Conservation (phyloP, 108 stramenopile species). For the Mediolabrus comicus region DNA sequence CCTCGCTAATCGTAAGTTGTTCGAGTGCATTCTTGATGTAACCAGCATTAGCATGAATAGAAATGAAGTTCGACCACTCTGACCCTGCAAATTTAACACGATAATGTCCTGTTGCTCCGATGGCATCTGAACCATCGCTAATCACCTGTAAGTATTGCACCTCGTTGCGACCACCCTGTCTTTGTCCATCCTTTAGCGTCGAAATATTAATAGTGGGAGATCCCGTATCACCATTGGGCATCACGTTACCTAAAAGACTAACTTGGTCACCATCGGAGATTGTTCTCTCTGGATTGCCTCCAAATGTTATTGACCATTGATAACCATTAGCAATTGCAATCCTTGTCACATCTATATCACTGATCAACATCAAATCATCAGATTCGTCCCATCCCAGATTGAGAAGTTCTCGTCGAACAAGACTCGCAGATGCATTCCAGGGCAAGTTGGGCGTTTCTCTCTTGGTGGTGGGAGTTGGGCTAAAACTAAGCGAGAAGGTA, state of each 20-base stretch:
- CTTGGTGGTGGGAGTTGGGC: constrained; percentile 42
- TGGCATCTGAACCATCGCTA: constrained; percentile 26
- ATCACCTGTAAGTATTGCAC: constrained; percentile 54
- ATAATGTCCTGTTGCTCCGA: constrained; percentile 51
- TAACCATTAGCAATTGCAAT: constrained; percentile 52
- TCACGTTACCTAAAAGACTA: constrained; percentile 26
- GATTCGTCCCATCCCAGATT: constrained; percentile 60
- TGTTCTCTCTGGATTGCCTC: constrained; percentile 32
- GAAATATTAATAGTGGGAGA: constrained; percentile 40
- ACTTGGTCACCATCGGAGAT: constrained; percentile 59
- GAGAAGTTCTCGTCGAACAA: constrained; percentile 55
- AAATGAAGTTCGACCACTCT: constrained; percentile 49
- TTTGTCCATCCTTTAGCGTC: constrained; percentile 40
- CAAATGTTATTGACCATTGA: constrained; percentile 67
- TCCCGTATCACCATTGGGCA: constrained; percentile 35
- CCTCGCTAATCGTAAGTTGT: constrained; percentile 45
- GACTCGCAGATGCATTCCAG: constrained; percentile 51
- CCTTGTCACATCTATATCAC: constrained; percentile 47
- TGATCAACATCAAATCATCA: constrained; percentile 33
- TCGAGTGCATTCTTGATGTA: constrained; percentile 68
- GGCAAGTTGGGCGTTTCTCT: constrained; percentile 48
- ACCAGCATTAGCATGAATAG: constrained; percentile 42
- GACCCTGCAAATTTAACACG: constrained; percentile 58
- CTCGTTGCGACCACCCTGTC: constrained; percentile 38
- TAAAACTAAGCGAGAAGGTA: constrained; percentile 53